A percentile compares a stretch with the other conserved stretches of the same genome.
Evolutionary conservation across 345 rosid genomes (phyloP).

Genomic region (Aegle marmelos): DNA sequence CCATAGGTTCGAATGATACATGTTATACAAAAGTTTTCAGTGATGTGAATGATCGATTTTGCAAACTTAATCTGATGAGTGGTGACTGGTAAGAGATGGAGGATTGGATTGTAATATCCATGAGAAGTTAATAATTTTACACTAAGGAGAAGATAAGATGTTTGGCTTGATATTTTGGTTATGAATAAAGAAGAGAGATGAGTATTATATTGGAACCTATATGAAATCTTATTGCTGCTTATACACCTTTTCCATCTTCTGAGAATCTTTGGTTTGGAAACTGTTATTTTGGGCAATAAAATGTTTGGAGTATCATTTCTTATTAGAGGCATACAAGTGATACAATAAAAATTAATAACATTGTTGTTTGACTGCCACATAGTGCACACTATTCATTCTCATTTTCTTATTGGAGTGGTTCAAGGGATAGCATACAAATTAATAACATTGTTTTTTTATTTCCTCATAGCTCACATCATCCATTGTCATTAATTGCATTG

Average conservation of each 20-base stretch:
- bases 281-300: background rate
- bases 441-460: background rate
- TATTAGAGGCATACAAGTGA: background rate
- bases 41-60: background rate
- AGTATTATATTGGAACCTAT: background rate
- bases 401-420: background rate
- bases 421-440: background rate
- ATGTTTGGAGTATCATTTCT: background rate
- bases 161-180: background rate
- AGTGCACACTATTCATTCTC: background rate
- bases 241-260: background rate
- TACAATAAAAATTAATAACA: background rate
- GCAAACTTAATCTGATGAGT: background rate
- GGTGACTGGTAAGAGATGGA: background rate
- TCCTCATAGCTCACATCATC: background rate
- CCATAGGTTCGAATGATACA: background rate
- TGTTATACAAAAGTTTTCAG: background rate
- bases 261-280: background rate
- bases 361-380: background rate
- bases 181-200: background rate
- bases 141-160: background rate
- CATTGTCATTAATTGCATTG: background rate
- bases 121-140: background rate
- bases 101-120: background rate
- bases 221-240: background rate